Base-by-base conservation (phyloP, 345 rosid genomes). In the Diplotaxis tenuifolia region DNA sequence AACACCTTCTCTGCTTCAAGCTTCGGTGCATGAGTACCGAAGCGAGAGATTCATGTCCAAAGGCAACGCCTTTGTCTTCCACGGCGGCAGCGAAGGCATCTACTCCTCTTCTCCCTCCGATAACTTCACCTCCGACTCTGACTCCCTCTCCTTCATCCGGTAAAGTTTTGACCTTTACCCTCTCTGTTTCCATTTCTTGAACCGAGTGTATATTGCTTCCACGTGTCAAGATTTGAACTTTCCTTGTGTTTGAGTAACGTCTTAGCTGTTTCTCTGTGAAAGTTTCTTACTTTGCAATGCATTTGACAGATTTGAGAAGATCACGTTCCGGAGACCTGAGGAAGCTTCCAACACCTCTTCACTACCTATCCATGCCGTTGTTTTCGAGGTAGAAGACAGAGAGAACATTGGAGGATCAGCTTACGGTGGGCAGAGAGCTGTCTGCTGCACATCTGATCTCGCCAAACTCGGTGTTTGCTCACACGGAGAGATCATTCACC, bases 351-450 rank as follows among this genome's bases (percentile, higher is more conserved):
- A 88, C 78, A 76, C 71, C 32, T 82, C 87, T 27, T 83, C 91
- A 1, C 81, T 83, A 64, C 71, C 81, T 19, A 77, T 92, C 62
- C 98, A 95, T 25, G 98, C 89, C 7, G 71, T 95, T 52, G 77
- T 89, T 31, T 92, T 92, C 53, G 98, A 90, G 75, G 96, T 90
- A 21, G 91, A 89, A 64, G 99, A 92, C 70, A 77, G 97, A 49
- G 98, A 88, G 75, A 71, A 83, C 28, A 83, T 95, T 57, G 98
- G 99, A 23, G 98, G 99, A 62, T 95, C 98, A 0, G 99, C 94
- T 56, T 92, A 92, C 79, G 99, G 99, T 6, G 99, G 99, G 42
- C 98, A 90, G 78, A 92, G 96, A 79, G 98, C 99, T 60, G 84
- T 95, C 45, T 90, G 98, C 64, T 95, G 97, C 83, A 90, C 98